Conservation (phyloP, 2,329 filamentous ascomycete genomes). For the Epichloe hybrida region DNA sequence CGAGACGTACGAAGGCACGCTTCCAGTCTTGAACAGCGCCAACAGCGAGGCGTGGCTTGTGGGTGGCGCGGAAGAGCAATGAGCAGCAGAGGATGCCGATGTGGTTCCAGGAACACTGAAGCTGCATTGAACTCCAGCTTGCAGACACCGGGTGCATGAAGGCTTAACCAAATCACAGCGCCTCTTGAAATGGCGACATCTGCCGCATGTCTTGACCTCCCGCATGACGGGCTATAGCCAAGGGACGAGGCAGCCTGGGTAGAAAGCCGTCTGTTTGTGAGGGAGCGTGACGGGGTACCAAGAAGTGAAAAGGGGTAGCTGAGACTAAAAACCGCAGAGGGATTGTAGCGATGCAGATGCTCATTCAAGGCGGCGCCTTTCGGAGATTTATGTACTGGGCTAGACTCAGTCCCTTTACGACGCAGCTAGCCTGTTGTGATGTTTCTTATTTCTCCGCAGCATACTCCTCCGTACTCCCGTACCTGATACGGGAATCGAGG, state of each 20-base stretch:
- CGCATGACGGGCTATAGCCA: slow-evolving; percentile 10
- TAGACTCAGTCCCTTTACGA: no score
- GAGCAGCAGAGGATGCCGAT: background rate
- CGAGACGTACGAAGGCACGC: background rate
- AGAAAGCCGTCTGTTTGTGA: background rate
- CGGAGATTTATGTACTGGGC: no score
- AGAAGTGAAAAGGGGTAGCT: no score
- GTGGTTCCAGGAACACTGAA: slow-evolving; percentile 10
- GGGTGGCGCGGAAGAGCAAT: background rate
- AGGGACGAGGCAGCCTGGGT: no score
- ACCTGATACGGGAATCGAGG: no score
- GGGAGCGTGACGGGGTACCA: background rate
- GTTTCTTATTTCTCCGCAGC: no score
- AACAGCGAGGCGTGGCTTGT: background rate
- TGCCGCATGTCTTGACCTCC: slow-evolving; percentile 23
- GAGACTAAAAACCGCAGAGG: no score
- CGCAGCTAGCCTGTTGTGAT: no score
- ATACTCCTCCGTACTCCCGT: no score
- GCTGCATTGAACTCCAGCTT: slow-evolving; percentile 20
- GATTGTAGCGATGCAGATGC: no score
- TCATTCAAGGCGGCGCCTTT: no score
- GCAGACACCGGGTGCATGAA: slow-evolving; percentile 20
- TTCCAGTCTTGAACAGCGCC: background rate
- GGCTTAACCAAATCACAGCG: slow-evolving; percentile 23
- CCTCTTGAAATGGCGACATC: slow-evolving; percentile 23